Percentiles rank a stretch among this genome's conserved stretches.
phyloP scores from a whole-genome alignment of 2,329 filamentous ascomycete genomes.

The Parasarocladium wereldwijsianum region DNA sequence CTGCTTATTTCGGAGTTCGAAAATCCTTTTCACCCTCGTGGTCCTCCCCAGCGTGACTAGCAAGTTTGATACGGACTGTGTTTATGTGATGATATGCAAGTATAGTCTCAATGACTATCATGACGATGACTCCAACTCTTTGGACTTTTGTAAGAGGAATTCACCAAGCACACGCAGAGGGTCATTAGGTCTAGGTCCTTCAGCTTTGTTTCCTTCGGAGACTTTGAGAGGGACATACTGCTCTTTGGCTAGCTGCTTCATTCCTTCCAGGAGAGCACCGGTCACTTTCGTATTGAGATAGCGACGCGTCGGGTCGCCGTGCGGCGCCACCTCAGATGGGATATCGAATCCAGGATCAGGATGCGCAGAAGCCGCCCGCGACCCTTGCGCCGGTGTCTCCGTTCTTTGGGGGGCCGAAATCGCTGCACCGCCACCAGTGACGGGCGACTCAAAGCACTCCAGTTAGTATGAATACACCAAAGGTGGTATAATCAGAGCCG shows the following conservation, averaged over 20 bases:
- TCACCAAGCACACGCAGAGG: constrained; percentile 57
- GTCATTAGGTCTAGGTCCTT: constrained; percentile 39
- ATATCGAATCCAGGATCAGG: constrained; percentile 38
- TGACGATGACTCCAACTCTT: constrained; percentile 38
- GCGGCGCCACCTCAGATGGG: constrained; percentile 43
- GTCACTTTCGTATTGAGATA: constrained; percentile 62
- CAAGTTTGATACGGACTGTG: too few species aligned
- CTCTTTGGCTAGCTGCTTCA: constrained; percentile 58
- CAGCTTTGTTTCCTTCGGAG: background rate
- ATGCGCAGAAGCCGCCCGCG: constrained; percentile 41
- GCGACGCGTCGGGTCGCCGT: constrained; percentile 54
- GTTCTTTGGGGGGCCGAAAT: constrained; percentile 29
- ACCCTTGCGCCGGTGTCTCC: constrained; percentile 34
- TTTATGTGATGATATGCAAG: too few species aligned
- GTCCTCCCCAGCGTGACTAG: too few species aligned
- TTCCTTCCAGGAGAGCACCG: constrained; percentile 53
- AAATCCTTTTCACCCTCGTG: too few species aligned
- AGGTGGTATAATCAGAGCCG: background rate
- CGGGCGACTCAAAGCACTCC: constrained; percentile 21
- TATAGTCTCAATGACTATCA: too few species aligned
- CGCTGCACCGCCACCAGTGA: constrained; percentile 19
- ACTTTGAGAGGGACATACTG: constrained; percentile 38
- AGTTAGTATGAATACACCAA: background rate
- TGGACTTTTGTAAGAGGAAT: constrained; percentile 53
- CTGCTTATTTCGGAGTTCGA: background rate